These are phyloP conservation scores for Mycosphaerella sp. DNA, from an alignment of 2,329 filamentous ascomycete genomes.

Conservation along the genomic window DNA sequence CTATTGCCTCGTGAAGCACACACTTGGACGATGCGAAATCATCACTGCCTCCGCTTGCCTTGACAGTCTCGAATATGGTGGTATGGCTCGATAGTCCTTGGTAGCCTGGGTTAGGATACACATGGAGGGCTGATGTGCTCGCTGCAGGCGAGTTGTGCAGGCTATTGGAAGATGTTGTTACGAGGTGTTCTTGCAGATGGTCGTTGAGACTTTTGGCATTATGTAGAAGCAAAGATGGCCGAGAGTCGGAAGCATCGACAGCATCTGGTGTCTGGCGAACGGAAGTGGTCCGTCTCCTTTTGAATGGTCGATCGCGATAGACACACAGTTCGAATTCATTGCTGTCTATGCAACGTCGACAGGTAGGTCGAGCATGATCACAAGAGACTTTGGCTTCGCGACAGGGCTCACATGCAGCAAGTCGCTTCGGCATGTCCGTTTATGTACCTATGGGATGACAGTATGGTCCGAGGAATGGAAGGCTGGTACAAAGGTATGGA, in stretches of 20 bases:
- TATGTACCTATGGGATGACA: too few relatives aligned
- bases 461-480: too few relatives aligned
- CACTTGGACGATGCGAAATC: neutral
- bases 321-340: slow-evolving; percentile 21
- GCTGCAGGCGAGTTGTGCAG: slow-evolving; percentile 10
- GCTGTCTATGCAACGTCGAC: slow-evolving; percentile 24
- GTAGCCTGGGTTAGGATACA: slow-evolving; percentile 34
- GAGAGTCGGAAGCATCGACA: neutral
- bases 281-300: slow-evolving; percentile 16
- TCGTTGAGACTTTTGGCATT: neutral
- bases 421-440: slow-evolving; percentile 8
- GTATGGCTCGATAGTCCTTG: slow-evolving; percentile 31
- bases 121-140: slow-evolving; percentile 12
- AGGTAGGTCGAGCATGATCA: slow-evolving; percentile 27
- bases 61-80: slow-evolving; percentile 31
- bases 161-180: neutral
- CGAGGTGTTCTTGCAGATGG: neutral
- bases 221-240: neutral
- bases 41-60: slow-evolving; percentile 14
- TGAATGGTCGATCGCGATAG: slow-evolving; percentile 30
- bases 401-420: slow-evolving; percentile 31
- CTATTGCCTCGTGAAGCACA: neutral
- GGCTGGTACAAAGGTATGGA: too few relatives aligned
- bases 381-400: slow-evolving; percentile 29
- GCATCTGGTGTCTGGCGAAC: neutral